These are phyloP conservation scores for Echria macrotheca DNA, from an alignment of 495 filamentous ascomycete genomes.

Conservation along the genomic window DNA sequence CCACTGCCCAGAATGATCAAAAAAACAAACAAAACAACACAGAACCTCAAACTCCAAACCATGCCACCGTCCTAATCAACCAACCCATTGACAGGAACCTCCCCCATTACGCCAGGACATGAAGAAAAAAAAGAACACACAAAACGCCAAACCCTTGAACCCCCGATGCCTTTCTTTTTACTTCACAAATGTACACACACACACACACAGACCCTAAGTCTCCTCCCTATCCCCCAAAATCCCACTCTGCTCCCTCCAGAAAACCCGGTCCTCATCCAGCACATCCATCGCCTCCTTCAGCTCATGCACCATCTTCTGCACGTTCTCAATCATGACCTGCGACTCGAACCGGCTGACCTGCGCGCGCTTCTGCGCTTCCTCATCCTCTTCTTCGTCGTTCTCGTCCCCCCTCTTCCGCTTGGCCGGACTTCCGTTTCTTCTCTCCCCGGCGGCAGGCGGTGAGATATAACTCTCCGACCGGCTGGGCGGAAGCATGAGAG, in stretches of 20 bases:
- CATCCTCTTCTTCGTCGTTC: background rate
- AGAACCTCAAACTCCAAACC: no score
- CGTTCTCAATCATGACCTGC: constrained; percentile 21
- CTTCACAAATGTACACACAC: no score
- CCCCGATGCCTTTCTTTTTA: no score
- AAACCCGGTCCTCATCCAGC: constrained; percentile 17
- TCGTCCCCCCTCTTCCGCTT: constrained; percentile 12
- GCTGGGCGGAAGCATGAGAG: no score
- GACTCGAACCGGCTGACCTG: constrained; percentile 12
- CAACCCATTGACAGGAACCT: no score
- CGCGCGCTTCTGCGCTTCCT: constrained; percentile 8
- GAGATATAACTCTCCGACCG: background rate
- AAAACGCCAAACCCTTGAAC: no score
- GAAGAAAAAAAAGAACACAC: no score
- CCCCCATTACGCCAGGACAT: no score
- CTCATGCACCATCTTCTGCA: constrained; percentile 27
- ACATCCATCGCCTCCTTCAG: constrained; percentile 25
- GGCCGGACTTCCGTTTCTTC: background rate
- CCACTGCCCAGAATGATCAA: no score
- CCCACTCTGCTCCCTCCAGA: constrained; percentile 13
- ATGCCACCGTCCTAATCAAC: no score
- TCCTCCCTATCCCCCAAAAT: constrained; percentile 7
- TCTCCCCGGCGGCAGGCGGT: constrained; percentile 2
- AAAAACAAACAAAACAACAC: no score
- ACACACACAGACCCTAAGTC: no score